These are phyloP conservation scores for Penicillium brevicompactum DNA, from an alignment of 2,329 filamentous ascomycete species.

Conservation along the genomic window DNA sequence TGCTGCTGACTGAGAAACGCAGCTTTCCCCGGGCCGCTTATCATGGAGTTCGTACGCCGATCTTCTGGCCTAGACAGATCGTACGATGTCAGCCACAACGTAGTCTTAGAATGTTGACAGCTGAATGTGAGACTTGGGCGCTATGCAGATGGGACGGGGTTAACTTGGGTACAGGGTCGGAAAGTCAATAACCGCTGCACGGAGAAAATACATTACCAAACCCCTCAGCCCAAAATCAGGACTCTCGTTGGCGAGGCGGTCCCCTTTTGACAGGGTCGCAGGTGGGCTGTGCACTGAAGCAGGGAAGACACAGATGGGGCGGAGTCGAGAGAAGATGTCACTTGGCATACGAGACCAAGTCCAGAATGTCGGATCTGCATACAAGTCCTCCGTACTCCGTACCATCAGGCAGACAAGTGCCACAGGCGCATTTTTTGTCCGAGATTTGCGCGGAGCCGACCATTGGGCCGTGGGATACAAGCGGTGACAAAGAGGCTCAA, in stretches of 20 bases:
- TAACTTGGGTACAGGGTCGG: background rate
- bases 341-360: background rate
- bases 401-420: background rate
- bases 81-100: background rate
- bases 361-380: background rate
- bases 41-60: background rate
- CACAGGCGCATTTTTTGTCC: background rate
- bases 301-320: background rate
- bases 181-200: background rate
- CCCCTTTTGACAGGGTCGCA: background rate
- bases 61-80: background rate
- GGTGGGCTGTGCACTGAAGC: slow-evolving; percentile 4
- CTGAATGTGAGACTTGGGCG: background rate
- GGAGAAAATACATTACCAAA: background rate
- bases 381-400: background rate
- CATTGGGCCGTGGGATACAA: background rate
- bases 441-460: background rate
- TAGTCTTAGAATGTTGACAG: background rate
- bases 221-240: too few relatives aligned
- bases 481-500: slow-evolving; percentile 6
- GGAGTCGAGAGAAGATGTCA: background rate
- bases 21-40: background rate
- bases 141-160: background rate
- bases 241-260: background rate
- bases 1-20: slow-evolving; percentile 2